Base-by-base conservation (phyloP, 306 rosid genomes). In the Citrullus amarus region DNA sequence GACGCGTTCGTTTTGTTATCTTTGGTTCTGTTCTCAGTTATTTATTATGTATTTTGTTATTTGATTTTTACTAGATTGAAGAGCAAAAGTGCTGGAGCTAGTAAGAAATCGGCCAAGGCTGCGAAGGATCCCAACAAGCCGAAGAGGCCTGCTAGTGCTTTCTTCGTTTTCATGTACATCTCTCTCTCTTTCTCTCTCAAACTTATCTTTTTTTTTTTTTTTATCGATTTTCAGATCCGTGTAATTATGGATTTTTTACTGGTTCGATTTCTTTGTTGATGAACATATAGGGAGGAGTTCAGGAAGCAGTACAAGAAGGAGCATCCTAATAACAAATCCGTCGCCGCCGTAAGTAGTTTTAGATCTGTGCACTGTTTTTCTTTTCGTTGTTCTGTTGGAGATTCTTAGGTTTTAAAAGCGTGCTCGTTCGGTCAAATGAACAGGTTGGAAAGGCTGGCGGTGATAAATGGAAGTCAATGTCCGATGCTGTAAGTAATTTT, bases 391-490 rank as follows among this genome's bases (percentile, higher is more conserved):
- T 15, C 10, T 65, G 6, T 44, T 14, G 25, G 3, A 14, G 5
- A 48, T n/a, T 20, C 46, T 5, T n/a, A 5, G 14, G 8, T 68
- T 68, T 68, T 43, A 4, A 15, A 18, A 9, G 14, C 2, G 14
- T 2, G 7, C 41, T 48, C 38, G 6, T n/a, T 9, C 1, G 8
- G 22, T 46, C 5, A 43, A 55, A 12, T 50, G 1, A 34, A 25
- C 61, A 95, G 99, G 97, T 92, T 28, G 97, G 96, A 0, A 95
- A 91, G 84, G 99, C 99, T 68, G 96, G 93, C 3, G 99, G 97
- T 44, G 88, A 79, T 6, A 86, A 86, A 70, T 95, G 99, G 99
- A 89, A 88, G 65, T 80, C 93, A 0, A 0, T 95, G 89, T 76
- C 99, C 30, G 97, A 89, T 4, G 88, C 95, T 39, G 99, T 95